These are phyloP conservation scores for Pseudogymnoascus sp. DNA, from an alignment of 2,329 filamentous ascomycete species.

Conservation along the genomic window DNA sequence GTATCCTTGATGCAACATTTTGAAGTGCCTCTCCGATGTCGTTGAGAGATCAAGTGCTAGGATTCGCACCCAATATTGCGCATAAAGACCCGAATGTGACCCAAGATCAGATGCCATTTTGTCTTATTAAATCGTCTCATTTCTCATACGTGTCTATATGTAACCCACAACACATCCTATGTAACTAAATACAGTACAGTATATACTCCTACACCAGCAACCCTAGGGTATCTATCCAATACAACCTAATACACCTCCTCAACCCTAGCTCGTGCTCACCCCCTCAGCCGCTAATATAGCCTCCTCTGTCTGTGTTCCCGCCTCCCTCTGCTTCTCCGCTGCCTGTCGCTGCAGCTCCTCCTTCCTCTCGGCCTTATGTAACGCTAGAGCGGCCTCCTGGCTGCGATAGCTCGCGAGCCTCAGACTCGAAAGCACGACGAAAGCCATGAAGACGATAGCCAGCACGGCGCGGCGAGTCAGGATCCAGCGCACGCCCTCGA, in stretches of 20 bases:
- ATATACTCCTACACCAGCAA: neutral
- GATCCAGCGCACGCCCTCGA: conserved; percentile 87
- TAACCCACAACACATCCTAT: neutral
- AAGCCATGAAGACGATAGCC: conserved; percentile 58
- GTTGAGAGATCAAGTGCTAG: neutral
- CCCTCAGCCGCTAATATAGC: conserved; percentile 2
- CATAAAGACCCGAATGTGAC: neutral
- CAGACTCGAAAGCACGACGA: conserved; percentile 51
- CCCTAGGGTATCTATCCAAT: neutral
- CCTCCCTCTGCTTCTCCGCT: conserved; percentile 19
- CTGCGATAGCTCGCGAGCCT: conserved; percentile 50
- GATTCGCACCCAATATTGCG: neutral
- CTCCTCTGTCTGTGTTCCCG: conserved; percentile 4
- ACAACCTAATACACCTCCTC: neutral
- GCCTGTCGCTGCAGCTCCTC: conserved; percentile 43
- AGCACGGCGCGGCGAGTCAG: conserved; percentile 55
- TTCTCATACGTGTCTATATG: neutral
- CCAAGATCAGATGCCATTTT: neutral
- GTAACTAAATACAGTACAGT: neutral
- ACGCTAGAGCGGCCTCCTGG: conserved; percentile 24
- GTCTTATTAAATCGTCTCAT: neutral
- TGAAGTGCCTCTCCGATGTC: neutral
- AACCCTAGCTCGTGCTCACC: neutral
- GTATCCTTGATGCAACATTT: neutral
- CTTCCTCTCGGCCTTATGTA: conserved; percentile 18